A percentile compares a stretch with the other conserved stretches of the same genome.
phyloP scores from a whole-genome alignment of 1,284 basidiomycete species.

The Meripilus lineatus region DNA sequence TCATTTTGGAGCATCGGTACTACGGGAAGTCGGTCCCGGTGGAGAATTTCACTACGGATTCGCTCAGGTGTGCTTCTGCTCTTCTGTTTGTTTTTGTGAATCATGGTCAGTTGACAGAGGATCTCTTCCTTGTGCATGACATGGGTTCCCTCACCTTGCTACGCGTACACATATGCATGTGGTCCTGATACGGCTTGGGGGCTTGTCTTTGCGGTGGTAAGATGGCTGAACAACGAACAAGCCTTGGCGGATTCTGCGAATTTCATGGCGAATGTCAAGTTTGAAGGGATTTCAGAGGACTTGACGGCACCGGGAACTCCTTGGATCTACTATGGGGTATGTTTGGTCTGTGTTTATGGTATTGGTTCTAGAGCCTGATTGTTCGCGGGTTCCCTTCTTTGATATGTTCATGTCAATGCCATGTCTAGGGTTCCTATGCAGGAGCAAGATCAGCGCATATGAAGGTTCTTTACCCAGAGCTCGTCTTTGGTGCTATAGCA shows the following conservation, averaged over 20 bases:
- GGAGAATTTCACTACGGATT: conserved; percentile 72
- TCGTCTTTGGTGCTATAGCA: conserved; percentile 87
- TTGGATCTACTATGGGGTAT: conserved; percentile 90
- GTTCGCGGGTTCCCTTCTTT: background rate
- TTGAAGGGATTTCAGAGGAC: conserved; percentile 62
- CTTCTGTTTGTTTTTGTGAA: background rate
- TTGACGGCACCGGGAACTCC: conserved; percentile 64
- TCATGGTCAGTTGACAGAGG: background rate
- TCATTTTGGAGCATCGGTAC: conserved; percentile 81
- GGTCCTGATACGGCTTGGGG: background rate
- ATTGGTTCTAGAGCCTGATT: too few relatives aligned
- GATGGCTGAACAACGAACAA: conserved; percentile 85
- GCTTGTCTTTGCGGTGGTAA: conserved; percentile 28
- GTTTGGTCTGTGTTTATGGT: too few relatives aligned
- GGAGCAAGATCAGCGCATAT: conserved; percentile 91
- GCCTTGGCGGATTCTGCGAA: conserved; percentile 84
- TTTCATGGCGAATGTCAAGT: conserved; percentile 78
- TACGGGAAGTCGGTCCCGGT: conserved; percentile 63
- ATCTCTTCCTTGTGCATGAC: background rate
- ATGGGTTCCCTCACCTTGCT: too few relatives aligned
- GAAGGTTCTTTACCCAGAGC: conserved; percentile 77
- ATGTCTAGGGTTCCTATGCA: conserved; percentile 71
- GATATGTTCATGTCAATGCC: background rate
- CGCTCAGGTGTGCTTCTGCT: conserved; percentile 48
- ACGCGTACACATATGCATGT: too few relatives aligned